A percentile compares a stretch with the other conserved stretches of the same genome.
phyloP scores from a whole-genome alignment of 192 early-diverging fungal species.

The Geosiphon pyriformis region DNA sequence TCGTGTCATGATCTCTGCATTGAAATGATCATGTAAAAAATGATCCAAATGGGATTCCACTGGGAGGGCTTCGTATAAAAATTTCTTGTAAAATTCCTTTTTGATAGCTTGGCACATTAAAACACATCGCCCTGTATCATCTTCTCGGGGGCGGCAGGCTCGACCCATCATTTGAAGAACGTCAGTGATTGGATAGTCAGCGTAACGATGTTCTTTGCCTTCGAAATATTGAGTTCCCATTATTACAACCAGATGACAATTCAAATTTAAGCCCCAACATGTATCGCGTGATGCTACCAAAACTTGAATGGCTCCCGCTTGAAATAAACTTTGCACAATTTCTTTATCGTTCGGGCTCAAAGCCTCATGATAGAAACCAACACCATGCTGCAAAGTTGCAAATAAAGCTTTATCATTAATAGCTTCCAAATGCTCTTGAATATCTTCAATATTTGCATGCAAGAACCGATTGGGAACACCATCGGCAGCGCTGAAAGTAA shows the following conservation, averaged over 20 bases:
- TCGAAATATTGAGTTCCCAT: conserved; percentile 97
- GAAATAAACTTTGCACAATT: conserved; percentile 71
- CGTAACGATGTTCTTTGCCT: conserved; percentile 93
- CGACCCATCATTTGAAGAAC: conserved; percentile 99
- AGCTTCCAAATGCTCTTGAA: conserved; percentile 53
- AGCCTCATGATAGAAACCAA: conserved; percentile 92
- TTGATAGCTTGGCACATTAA: conserved; percentile 93
- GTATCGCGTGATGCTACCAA: conserved; percentile 86
- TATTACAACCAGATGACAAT: conserved; percentile 79
- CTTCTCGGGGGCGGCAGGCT: conserved; percentile 62
- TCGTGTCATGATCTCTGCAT: conserved; percentile 92
- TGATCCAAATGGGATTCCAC: conserved; percentile 94
- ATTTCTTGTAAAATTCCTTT: conserved; percentile 98
- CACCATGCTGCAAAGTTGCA: conserved; percentile 68
- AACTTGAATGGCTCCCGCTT: conserved; percentile 75
- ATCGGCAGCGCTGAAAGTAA: conserved; percentile 76
- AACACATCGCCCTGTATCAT: conserved; percentile 70
- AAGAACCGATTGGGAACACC: conserved; percentile 70
- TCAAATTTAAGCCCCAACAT: conserved; percentile 86
- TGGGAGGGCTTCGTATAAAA: conserved; percentile 91
- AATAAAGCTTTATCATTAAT: conserved; percentile 71
- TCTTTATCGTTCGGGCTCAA: conserved; percentile 66
- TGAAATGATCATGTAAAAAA: conserved; percentile 95
- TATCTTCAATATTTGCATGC: conserved; percentile 56
- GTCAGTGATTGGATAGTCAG: conserved; percentile 92